These are phyloP conservation scores for Tulasnella sp. DNA, from an alignment of 768 basidiomycete species.

Conservation along the genomic window DNA sequence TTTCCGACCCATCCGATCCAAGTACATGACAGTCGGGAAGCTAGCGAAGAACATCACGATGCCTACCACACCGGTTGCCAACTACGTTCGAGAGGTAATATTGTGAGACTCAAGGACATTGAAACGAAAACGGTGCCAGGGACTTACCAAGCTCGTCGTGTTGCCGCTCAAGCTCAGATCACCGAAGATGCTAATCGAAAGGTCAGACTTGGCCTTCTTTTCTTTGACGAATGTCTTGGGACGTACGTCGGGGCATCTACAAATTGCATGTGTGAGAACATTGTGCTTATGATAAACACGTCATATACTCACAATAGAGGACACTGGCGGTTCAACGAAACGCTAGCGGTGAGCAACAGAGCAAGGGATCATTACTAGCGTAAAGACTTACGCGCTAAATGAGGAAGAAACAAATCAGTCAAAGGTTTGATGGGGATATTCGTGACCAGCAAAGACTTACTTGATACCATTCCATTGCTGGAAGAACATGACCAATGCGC, in stretches of 20 bases:
- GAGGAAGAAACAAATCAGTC: conserved; percentile 27
- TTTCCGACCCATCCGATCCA: conserved; percentile 65
- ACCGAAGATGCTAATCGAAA: conserved; percentile 40
- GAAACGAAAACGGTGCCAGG: too few relatives aligned
- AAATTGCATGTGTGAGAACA: too few relatives aligned
- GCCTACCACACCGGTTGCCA: conserved; percentile 65
- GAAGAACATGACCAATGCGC: conserved; percentile 64
- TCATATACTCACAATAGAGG: too few relatives aligned
- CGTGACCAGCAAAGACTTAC: conserved; percentile 24
- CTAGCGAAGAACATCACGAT: conserved; percentile 69
- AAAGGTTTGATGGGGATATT: too few relatives aligned
- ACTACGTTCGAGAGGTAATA: conserved; percentile 35
- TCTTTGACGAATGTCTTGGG: too few relatives aligned
- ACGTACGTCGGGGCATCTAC: too few relatives aligned
- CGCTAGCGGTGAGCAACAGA: background rate
- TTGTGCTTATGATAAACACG: too few relatives aligned
- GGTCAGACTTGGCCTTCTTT: too few relatives aligned
- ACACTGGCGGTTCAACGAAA: too few relatives aligned
- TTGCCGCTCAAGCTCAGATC: conserved; percentile 36
- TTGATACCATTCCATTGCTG: conserved; percentile 79
- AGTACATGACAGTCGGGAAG: conserved; percentile 71
- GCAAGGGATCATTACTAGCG: too few relatives aligned
- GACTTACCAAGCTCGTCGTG: background rate
- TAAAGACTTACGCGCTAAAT: conserved; percentile 13
- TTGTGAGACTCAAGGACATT: conserved; percentile 24